Evolutionary conservation across 192 early-diverging fungal species (phyloP).

Genomic region (Helicostylum pulchrum): DNA sequence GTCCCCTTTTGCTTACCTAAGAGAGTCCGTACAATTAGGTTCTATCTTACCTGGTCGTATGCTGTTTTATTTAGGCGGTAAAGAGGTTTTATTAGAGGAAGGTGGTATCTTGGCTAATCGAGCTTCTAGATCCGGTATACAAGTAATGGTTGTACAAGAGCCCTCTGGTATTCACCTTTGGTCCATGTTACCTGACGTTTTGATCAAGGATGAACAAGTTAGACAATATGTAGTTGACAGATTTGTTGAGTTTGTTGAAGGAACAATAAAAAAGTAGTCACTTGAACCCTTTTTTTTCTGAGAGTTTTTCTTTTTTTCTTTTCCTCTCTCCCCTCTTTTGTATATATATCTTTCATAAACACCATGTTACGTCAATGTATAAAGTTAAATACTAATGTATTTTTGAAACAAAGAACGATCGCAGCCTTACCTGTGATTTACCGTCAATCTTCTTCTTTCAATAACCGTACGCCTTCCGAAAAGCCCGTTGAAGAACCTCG

Average conservation of each 20-base stretch:
- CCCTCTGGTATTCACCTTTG: constrained; percentile 16
- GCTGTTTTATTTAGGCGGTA: constrained; percentile 17
- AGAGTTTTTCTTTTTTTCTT: too few species aligned
- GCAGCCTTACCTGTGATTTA: too few species aligned
- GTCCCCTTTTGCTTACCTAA: background rate
- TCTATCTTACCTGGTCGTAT: constrained; percentile 3
- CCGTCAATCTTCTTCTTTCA: too few species aligned
- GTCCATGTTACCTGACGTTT: background rate
- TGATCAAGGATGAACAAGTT: background rate
- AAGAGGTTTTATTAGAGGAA: constrained; percentile 21
- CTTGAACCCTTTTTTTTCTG: too few species aligned
- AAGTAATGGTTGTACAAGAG: constrained; percentile 6
- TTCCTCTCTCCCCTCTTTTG: too few species aligned
- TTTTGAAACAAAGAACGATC: too few species aligned
- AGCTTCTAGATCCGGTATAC: constrained; percentile 8
- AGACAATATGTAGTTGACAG: constrained; percentile 6
- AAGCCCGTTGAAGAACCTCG: too few species aligned
- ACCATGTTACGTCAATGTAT: too few species aligned
- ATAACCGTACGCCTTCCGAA: too few species aligned
- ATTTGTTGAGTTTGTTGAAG: constrained; percentile 11
- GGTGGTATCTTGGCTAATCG: constrained; percentile 12
- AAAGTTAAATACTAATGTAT: too few species aligned
- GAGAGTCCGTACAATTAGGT: background rate
- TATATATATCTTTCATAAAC: too few species aligned
- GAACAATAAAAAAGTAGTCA: too few species aligned